Evolutionary conservation across 2,329 filamentous ascomycete species (phyloP), one percentile per base, ranked within the genome.

Genomic region (Aspergillus melleus): DNA sequence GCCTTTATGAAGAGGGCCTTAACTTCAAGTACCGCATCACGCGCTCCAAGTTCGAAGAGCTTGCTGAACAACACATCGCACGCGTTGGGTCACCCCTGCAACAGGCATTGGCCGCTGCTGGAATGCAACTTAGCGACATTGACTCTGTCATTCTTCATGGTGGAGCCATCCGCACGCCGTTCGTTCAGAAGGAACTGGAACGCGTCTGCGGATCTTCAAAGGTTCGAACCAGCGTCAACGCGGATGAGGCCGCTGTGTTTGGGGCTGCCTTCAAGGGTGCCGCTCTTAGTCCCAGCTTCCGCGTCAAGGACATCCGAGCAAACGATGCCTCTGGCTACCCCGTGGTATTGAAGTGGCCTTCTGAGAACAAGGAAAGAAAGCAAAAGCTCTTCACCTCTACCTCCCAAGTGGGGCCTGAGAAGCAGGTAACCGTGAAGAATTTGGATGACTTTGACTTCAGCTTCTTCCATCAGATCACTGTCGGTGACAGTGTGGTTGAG

Each of bases 261-360:
- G 95, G 95, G 68, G 94, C 95, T 57, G 93, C 90, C 29, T 98
- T 99, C 83, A 91, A 93, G 72, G 95, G 91, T 54, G 95, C 95
- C 55, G 88, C 91, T 68, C 84, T 99, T 60, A 97, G 92, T 78
- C 92, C 94, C 46, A 94, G 90, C 74, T 99, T 99, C 87, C 89
- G 92, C 62, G 95, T 99, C 73, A 99, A 98, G 83, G 95, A 98
- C 72, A 99, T 99, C 66, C 85, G 90, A 60, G 86, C 90, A 54
- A 84, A 82, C n/a, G 95, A 99, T 69, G 86, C 85, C 22, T 85
- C 90, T 47, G 83, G 83, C 49, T 97, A 95, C 73, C 81, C 88
- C 2, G 84, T 90, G 29, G 87, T 88, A 58, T 84, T 96, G 69
- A 90, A 89, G 74, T 96, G 91, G 86, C 86, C 81, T 42, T 82